phyloP scores from a whole-genome alignment of 2,329 filamentous ascomycete genomes.

The Acrodontium crateriforme region DNA sequence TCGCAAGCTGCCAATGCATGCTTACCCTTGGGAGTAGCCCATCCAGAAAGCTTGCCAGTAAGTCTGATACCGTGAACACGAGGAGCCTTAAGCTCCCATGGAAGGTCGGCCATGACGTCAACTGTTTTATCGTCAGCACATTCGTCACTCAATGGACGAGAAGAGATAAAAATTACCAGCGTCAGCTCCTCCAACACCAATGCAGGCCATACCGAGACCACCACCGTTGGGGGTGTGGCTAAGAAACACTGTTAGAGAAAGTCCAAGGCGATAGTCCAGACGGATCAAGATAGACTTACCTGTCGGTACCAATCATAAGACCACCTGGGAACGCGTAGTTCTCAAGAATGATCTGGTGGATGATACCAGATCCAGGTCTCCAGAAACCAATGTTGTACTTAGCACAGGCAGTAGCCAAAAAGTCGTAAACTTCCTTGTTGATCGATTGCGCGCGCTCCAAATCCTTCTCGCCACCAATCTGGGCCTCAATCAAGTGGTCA shows the following conservation, averaged over 20 bases:
- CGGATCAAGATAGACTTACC: too few species aligned
- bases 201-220: conserved; percentile 83
- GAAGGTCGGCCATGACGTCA: conserved; percentile 93
- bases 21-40: conserved; percentile 83
- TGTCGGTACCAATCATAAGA: conserved; percentile 94
- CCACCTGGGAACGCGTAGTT: conserved; percentile 99
- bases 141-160: too few species aligned
- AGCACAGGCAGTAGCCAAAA: conserved; percentile 81
- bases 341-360: conserved; percentile 96
- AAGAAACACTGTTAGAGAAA: too few species aligned
- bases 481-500: conserved; percentile 97
- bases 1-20: conserved; percentile 7
- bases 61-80: conserved; percentile 95
- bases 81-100: conserved; percentile 96
- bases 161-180: too few species aligned
- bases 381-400: conserved; percentile 99
- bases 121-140: too few species aligned
- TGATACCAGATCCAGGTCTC: conserved; percentile 96
- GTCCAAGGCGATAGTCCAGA: too few species aligned
- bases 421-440: conserved; percentile 99
- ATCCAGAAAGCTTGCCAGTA: conserved; percentile 76
- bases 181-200: conserved; percentile 96
- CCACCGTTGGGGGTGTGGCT: conserved; percentile 96
- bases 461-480: conserved; percentile 88
- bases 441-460: conserved; percentile 76